Base-by-base conservation (phyloP, 441 rosid genomes). In the California macrophylla region DNA sequence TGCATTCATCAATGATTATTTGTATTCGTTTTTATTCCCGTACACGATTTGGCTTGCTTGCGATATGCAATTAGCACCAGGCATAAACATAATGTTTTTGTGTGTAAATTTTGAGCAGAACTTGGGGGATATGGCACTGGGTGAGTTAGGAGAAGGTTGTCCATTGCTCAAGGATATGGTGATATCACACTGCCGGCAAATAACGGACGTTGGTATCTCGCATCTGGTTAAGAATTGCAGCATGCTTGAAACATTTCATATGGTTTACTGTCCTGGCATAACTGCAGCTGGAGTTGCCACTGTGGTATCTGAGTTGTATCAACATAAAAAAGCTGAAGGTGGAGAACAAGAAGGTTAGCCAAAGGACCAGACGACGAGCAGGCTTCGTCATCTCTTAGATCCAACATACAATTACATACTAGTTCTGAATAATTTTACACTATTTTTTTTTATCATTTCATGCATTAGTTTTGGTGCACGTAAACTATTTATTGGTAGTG, bases 341-440 rank as follows among this genome's bases (percentile, higher is more conserved):
- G 2, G 98, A 93, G 87, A 88, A 87, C 81, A 85, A 88, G 77
- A 91, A 93, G 84, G 97, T 91, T 38, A 91, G 90, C 47, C 80
- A 85, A 64, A 83, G 97, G 74, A 91, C 97, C 20, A 78, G 76
- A 72, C 72, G 98, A 56, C 83, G 88, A 73, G 96, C 95, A 0
- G 88, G 92, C 42, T 79, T 90, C 0, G 78, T 89, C 72, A 77
- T 93, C 74, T 76, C 93, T 61, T 90, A 87, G n/a, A n/a, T n/a
- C n/a, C n/a, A n/a, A n/a, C n/a, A n/a, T n/a, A n/a, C n/a, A n/a
- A n/a, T n/a, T n/a, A n/a, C n/a, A n/a, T n/a, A n/a, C n/a, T n/a
- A n/a, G n/a, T n/a, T n/a, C n/a, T n/a, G n/a, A n/a, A n/a, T n/a
- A n/a, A n/a, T n/a, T n/a, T n/a, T n/a, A n/a, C n/a, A n/a, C n/a